Conservation (phyloP, 1,139 yeast species). For the Kodamaea derodonti region DNA sequence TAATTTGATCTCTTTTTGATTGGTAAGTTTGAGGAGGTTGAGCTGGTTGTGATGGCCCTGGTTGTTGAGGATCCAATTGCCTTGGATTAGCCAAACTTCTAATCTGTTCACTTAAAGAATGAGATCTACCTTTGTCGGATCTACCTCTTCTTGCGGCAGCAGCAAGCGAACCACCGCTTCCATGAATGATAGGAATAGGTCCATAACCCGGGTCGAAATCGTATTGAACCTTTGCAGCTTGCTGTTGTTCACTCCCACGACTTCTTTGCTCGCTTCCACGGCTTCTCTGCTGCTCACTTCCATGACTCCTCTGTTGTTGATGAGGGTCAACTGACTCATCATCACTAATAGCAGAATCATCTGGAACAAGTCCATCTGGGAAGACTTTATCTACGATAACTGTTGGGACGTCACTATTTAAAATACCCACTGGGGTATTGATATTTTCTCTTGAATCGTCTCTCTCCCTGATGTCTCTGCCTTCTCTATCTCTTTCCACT, state of each 20-base stretch:
- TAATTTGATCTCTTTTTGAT: not conserved
- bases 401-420: not conserved
- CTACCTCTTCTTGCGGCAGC: constrained; percentile 20
- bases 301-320: constrained; percentile 12
- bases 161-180: constrained; percentile 13
- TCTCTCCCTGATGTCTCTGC: not conserved
- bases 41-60: not conserved
- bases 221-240: not conserved
- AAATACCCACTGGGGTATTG: not conserved
- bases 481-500: not conserved
- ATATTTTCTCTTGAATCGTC: not conserved
- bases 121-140: constrained; percentile 24
- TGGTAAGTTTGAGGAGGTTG: not conserved
- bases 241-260: not conserved
- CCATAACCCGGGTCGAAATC: constrained; percentile 16
- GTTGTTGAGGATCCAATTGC: not conserved
- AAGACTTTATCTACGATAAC: not conserved
- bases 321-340: constrained; percentile 4
- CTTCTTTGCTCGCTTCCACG: constrained; percentile 4
- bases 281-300: constrained; percentile 5
- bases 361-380: constrained; percentile 1
- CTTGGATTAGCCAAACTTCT: constrained; percentile 11
- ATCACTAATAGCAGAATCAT: constrained; percentile 1
- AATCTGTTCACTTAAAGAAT: constrained; percentile 24
- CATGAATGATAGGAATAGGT: constrained; percentile 13